Evolutionary conservation across 345 rosid species (phyloP).

Genomic region (Arabis hirsuta): DNA sequence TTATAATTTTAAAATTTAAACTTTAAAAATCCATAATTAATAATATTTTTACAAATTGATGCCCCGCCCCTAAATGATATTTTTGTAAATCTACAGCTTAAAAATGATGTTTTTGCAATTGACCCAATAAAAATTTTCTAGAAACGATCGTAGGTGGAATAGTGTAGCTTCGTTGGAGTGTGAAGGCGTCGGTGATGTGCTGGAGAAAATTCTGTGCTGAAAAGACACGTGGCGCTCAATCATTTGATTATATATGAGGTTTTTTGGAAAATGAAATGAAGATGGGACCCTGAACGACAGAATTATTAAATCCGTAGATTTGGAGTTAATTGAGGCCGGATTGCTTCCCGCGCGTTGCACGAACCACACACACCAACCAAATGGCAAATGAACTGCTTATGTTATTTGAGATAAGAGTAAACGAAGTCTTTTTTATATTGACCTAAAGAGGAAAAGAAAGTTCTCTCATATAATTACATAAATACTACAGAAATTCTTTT

Average conservation of each 20-base stretch:
- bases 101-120: too few relatives aligned
- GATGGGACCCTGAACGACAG: slow-evolving; percentile 16
- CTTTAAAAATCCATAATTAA: too few relatives aligned
- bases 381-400: background rate
- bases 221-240: slow-evolving; percentile 27
- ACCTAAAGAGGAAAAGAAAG: too few relatives aligned
- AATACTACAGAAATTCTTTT: too few relatives aligned
- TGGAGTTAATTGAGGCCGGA: slow-evolving; percentile 17
- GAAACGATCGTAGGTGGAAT: slow-evolving; percentile 16
- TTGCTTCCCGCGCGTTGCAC: slow-evolving; percentile 33
- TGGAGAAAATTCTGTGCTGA: background rate
- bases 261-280: slow-evolving; percentile 26
- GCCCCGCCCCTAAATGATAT: too few relatives aligned
- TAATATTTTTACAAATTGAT: too few relatives aligned
- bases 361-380: slow-evolving; percentile 31
- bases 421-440: background rate
- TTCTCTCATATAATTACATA: background rate
- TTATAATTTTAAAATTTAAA: too few relatives aligned
- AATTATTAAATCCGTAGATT: slow-evolving; percentile 34
- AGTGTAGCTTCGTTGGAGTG: slow-evolving; percentile 18
- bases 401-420: background rate
- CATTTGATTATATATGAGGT: slow-evolving; percentile 28
- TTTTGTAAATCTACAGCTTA: too few relatives aligned
- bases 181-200: slow-evolving; percentile 44
- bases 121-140: too few relatives aligned